A percentile compares a stretch with the other conserved stretches of the same genome.
phyloP scores from a whole-genome alignment of 2,329 filamentous ascomycete species.

The Diplodia seriata region DNA sequence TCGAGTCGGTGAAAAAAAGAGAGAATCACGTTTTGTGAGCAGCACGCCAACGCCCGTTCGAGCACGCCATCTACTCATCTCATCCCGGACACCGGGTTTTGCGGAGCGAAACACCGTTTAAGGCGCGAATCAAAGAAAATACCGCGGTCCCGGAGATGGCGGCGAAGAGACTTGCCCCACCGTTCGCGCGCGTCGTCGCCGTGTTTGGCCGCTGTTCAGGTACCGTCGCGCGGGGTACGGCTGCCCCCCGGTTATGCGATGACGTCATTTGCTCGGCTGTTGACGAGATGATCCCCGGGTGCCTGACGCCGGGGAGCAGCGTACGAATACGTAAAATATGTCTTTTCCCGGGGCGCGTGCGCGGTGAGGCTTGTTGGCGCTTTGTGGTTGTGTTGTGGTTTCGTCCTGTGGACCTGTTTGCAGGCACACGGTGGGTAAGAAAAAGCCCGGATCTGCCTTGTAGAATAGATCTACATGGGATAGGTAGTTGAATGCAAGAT shows the following conservation, averaged over 20 bases:
- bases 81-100: not conserved
- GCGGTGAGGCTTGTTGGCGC: not conserved
- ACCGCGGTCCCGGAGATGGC: not conserved
- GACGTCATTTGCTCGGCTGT: conserved; percentile 14
- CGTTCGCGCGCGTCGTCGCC: not conserved
- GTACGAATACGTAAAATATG: not conserved
- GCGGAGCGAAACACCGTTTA: conserved; percentile 4
- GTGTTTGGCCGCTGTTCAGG: not conserved
- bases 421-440: too few relatives aligned
- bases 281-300: conserved; percentile 9
- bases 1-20: not conserved
- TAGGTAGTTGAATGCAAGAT: too few relatives aligned
- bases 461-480: too few relatives aligned
- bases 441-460: too few relatives aligned
- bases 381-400: too few relatives aligned
- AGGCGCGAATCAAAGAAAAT: conserved; percentile 1
- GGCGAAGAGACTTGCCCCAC: not conserved
- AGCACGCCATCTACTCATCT: conserved; percentile 11
- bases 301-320: not conserved
- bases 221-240: conserved; percentile 7
- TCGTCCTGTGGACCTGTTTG: too few relatives aligned
- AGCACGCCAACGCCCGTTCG: not conserved
- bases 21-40: not conserved
- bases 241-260: not conserved
- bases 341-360: not conserved